phyloP scores from a whole-genome alignment of 2,329 filamentous ascomycete genomes.

The Escovopsis sp. region DNA sequence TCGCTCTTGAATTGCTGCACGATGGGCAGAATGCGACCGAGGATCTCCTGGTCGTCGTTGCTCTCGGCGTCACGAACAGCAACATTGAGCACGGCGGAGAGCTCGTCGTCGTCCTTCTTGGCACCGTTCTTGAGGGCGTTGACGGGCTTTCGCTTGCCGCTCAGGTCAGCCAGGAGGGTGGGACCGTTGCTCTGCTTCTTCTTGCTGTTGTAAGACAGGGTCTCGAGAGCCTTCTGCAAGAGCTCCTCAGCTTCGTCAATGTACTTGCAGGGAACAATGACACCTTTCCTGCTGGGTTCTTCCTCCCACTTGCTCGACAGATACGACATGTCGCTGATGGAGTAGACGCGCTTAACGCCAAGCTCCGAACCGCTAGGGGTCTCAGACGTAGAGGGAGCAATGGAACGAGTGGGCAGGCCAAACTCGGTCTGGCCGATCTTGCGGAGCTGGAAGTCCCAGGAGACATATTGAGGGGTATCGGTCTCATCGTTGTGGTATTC shows the following conservation, averaged over 20 bases:
- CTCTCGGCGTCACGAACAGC: conserved; percentile 81
- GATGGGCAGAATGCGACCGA: conserved; percentile 59
- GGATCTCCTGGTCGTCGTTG: conserved; percentile 65
- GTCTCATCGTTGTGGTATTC: conserved; percentile 75
- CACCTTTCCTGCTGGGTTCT: conserved; percentile 79
- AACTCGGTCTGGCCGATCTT: conserved; percentile 90
- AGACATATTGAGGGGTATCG: conserved; percentile 56
- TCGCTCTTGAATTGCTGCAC: conserved; percentile 75
- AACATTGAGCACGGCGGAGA: conserved; percentile 85
- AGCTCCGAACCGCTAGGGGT: conserved; percentile 49
- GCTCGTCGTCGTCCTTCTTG: conserved; percentile 49
- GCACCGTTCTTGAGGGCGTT: conserved; percentile 12
- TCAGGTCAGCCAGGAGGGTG: conserved; percentile 57
- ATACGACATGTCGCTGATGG: conserved; percentile 94
- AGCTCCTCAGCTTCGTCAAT: conserved; percentile 87
- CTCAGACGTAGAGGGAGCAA: conserved; percentile 70
- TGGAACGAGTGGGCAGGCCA: conserved; percentile 64
- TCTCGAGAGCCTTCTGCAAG: conserved; percentile 69
- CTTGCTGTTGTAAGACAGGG: conserved; percentile 49
- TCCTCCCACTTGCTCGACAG: conserved; percentile 56
- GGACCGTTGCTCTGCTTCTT: conserved; percentile 38
- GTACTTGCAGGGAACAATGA: conserved; percentile 86
- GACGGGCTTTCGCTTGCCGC: conserved; percentile 50
- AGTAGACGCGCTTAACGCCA: conserved; percentile 70
- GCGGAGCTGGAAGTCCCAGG: conserved; percentile 91